These are phyloP conservation scores for Huntiella moniliformis DNA, from an alignment of 2,329 filamentous ascomycete species.

Conservation along the genomic window DNA sequence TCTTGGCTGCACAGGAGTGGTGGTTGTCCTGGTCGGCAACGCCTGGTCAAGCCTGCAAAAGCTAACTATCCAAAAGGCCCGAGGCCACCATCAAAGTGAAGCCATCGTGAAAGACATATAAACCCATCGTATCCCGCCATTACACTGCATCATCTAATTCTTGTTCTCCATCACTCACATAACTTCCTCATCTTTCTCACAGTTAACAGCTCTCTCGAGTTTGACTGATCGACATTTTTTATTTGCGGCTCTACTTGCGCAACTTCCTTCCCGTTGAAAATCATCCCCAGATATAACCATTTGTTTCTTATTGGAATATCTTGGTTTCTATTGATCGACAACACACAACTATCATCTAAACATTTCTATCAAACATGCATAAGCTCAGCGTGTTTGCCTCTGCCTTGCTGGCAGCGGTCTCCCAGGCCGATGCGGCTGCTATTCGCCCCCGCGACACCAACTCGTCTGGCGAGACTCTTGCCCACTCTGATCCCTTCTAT, in stretches of 20 bases:
- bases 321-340: background rate
- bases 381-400: conserved; percentile 11
- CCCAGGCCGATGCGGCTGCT: conserved; percentile 4
- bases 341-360: background rate
- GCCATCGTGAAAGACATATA: conserved; percentile 1
- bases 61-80: too few species aligned
- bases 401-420: conserved; percentile 8
- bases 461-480: conserved; percentile 14
- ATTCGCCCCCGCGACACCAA: background rate
- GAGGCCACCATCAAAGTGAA: too few species aligned
- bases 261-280: background rate
- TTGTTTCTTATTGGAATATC: background rate
- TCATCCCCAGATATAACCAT: background rate
- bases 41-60: too few species aligned
- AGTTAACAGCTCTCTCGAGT: background rate
- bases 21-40: too few species aligned
- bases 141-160: background rate
- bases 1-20: too few species aligned
- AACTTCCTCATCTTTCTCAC: background rate
- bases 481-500: conserved; percentile 44
- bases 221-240: background rate
- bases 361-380: conserved; percentile 2
- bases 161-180: background rate
- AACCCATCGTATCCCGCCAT: background rate
- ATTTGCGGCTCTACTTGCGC: background rate